These are phyloP conservation scores for Coix lacrymajobi DNA, from an alignment of 176 grass and related monocot genomes.

Conservation along the genomic window DNA sequence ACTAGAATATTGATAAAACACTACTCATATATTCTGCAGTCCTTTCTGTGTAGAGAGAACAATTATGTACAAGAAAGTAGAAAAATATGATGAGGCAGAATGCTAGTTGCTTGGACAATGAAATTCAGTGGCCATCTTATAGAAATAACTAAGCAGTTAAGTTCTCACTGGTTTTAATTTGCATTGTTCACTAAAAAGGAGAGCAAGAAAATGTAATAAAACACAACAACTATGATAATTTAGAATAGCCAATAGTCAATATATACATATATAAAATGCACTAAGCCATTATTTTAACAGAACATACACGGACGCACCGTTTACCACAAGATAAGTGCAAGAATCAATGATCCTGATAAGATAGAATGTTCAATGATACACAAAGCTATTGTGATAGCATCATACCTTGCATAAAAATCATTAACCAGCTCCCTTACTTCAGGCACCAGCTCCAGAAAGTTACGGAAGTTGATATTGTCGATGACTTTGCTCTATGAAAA, in stretches of 20 bases:
- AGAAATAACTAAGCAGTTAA: not conserved
- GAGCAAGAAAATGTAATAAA: not conserved
- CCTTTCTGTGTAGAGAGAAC: not conserved
- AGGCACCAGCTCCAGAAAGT: conserved; percentile 96
- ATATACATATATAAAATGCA: not conserved
- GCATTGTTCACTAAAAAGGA: not conserved
- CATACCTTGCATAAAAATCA: conserved; percentile 97
- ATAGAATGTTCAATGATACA: not conserved
- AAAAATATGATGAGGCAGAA: not conserved
- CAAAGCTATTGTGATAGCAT: not conserved
- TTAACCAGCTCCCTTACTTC: conserved; percentile 98
- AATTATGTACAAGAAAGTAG: not conserved
- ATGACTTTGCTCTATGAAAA: conserved; percentile 84
- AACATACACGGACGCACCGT: not conserved
- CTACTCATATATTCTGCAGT: not conserved
- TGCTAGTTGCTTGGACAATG: not conserved
- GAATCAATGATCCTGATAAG: not conserved
- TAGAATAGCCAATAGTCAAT: not conserved
- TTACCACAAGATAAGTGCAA: not conserved
- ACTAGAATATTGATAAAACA: not conserved
- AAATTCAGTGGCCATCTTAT: not conserved
- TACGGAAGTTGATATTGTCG: conserved; percentile 88
- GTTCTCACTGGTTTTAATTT: not conserved
- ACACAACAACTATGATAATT: not conserved
- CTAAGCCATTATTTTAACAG: not conserved